Conservation (phyloP, 1,284 basidiomycete species). For the Cystobasidium pallidum region DNA sequence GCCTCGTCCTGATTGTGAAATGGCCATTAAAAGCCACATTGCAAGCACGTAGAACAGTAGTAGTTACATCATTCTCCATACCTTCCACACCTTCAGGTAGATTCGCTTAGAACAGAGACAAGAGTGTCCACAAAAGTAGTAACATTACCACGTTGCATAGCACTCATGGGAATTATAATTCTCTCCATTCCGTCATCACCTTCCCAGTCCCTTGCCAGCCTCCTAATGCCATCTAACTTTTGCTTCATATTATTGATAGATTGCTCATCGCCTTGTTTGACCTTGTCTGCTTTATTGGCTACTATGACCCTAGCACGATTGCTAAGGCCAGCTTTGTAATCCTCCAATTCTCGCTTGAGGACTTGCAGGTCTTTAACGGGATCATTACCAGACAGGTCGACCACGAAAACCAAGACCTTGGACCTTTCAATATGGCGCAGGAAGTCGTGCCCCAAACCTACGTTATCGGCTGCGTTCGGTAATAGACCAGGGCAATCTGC, state of each 20-base stretch:
- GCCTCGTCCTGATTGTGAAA: too few species aligned
- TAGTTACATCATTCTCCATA: not conserved
- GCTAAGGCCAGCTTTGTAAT: conserved; percentile 76
- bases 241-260: conserved; percentile 10
- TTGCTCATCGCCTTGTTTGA: conserved; percentile 55
- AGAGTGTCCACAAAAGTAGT: conserved; percentile 32
- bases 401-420: conserved; percentile 84
- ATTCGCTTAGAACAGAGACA: conserved; percentile 22
- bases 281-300: conserved; percentile 90
- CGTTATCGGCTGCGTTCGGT: conserved; percentile 77
- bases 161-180: conserved; percentile 37
- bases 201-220: conserved; percentile 20
- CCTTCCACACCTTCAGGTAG: not conserved
- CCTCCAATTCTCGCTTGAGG: conserved; percentile 78
- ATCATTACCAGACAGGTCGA: conserved; percentile 74
- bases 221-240: conserved; percentile 8
- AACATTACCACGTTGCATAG: conserved; percentile 35
- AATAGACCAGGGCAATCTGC: conserved; percentile 98
- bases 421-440: conserved; percentile 91
- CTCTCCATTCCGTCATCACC: conserved; percentile 26
- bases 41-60: not conserved
- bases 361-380: conserved; percentile 76
- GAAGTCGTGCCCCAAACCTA: conserved; percentile 92
- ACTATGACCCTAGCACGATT: conserved; percentile 76
- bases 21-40: too few species aligned